These are phyloP conservation scores for Calophaca sinica DNA, from an alignment of 306 rosid genomes.

Conservation along the genomic window DNA sequence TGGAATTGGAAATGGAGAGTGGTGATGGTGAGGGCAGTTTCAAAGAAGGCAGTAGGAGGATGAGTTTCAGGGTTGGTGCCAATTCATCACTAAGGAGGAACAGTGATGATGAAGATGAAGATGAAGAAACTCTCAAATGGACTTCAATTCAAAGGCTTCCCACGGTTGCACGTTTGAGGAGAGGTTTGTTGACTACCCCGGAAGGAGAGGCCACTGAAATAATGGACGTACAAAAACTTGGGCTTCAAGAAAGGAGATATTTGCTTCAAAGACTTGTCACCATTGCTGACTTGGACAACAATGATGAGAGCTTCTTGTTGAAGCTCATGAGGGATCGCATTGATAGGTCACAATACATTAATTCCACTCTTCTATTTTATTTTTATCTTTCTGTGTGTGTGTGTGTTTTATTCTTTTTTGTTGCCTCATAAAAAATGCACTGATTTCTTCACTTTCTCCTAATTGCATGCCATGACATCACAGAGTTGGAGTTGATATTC, in stretches of 20 bases:
- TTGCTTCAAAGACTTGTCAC: constrained; percentile 72
- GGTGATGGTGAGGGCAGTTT: too few relatives aligned
- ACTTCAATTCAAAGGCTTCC: constrained; percentile 57
- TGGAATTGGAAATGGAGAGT: too few relatives aligned
- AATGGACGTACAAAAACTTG: constrained; percentile 68
- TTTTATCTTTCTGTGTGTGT: too few relatives aligned
- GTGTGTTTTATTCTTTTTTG: neutral
- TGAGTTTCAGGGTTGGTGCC: too few relatives aligned
- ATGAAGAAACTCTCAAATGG: constrained; percentile 59
- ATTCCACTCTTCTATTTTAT: neutral
- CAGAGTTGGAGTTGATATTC: constrained; percentile 71
- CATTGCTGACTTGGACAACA: constrained; percentile 68
- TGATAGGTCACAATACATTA: constrained; percentile 52
- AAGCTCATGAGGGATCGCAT: constrained; percentile 66
- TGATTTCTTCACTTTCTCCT: too few relatives aligned
- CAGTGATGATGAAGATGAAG: constrained; percentile 47
- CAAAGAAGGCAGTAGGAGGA: too few relatives aligned
- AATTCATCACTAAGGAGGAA: too few relatives aligned
- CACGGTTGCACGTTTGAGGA: constrained; percentile 50
- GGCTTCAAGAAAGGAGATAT: constrained; percentile 60
- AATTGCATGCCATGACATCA: too few relatives aligned
- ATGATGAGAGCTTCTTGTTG: constrained; percentile 66
- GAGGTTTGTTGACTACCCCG: constrained; percentile 41
- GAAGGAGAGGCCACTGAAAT: constrained; percentile 72
- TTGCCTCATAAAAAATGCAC: neutral